Base-by-base conservation (phyloP, 108 stramenopile genomes). In the Pseudonitzschia delicatissima region DNA sequence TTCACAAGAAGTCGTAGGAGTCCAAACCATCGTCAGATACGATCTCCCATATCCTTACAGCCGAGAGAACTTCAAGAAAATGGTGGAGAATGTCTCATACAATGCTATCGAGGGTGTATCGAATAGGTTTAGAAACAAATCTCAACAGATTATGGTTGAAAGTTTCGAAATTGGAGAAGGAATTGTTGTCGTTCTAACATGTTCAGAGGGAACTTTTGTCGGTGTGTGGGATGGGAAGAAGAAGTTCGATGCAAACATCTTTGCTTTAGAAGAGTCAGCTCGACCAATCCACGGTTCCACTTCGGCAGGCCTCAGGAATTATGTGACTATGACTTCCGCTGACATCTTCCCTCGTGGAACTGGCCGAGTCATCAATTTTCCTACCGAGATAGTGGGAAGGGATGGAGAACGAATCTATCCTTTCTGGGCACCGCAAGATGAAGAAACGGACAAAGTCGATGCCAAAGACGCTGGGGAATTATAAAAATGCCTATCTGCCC, bases 161-260 rank as follows among this genome's bases (percentile, higher is more conserved):
- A 5, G n/a, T 3, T 12, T 31, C n/a, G 31, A 0, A 3, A 27
- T 55, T 17, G 53, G 53, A 8, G 20, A 55, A 6, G 53, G 53
- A n/a, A 4, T 23, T 42, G 62, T 85, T n/a, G 61, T 67, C 39
- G 50, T 77, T 55, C 77, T 65, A 0, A 53, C 73, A 42, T 73
- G 73, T 39, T 57, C 67, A 2, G 52, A 57, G 39, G 88, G 80
- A 20, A 80, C 68, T 29, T 26, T 82, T 17, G 51, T 71, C 12
- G 59, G 74, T 20, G 72, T 83, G 17, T 90, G 86, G 85, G 88
- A 90, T 70, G 88, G 88, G 25, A 50, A 48, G 20, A 34, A n/a
- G 26, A 77, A 73, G 25, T 42, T 90, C 36, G 81, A 83, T 53
- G 52, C 85, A 20, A 90, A 90, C 58, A 50, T 83, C 5, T 90